phyloP scores from a whole-genome alignment of 371 early-diverging fungal species.

The Syncephalastrum sp. region DNA sequence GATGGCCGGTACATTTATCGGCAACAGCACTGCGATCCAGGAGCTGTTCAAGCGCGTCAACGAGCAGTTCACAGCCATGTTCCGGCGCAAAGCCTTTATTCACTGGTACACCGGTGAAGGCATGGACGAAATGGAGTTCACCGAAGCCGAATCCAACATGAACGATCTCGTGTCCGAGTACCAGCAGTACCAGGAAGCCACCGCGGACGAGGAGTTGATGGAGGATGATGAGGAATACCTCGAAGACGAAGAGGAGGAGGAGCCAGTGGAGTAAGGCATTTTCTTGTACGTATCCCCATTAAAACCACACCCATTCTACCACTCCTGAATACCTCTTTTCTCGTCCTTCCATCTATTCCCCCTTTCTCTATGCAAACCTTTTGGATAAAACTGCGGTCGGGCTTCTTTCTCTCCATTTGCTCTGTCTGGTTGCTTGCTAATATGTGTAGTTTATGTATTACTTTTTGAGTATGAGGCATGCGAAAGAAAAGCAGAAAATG shows the following conservation, averaged over 20 bases:
- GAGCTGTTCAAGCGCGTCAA: constrained; percentile 95
- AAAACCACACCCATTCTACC: too few species aligned
- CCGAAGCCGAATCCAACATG: constrained; percentile 86
- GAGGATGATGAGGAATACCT: constrained; percentile 52
- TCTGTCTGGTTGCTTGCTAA: too few species aligned
- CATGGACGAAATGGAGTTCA: constrained; percentile 81
- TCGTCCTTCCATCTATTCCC: too few species aligned
- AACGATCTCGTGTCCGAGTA: constrained; percentile 94
- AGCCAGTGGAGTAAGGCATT: constrained; percentile 6
- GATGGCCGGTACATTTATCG: constrained; percentile 96
- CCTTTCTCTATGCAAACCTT: too few species aligned
- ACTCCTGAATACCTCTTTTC: too few species aligned
- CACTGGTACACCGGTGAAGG: constrained; percentile 95
- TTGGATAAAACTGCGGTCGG: too few species aligned
- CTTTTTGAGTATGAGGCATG: too few species aligned
- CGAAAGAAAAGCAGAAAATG: too few species aligned
- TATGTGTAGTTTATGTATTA: too few species aligned
- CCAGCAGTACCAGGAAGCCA: constrained; percentile 94
- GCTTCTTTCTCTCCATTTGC: too few species aligned
- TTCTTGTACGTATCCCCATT: too few species aligned
- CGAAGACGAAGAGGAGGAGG: constrained; percentile 29
- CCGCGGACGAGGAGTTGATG: constrained; percentile 62
- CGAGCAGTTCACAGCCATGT: constrained; percentile 91
- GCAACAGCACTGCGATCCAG: constrained; percentile 96
- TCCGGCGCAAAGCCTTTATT: constrained; percentile 87